Percentiles rank a stretch among this genome's conserved stretches.
These are phyloP conservation scores for Colletotrichum sp. DNA, from an alignment of 2,329 filamentous ascomycete species.

Conservation along the genomic window DNA sequence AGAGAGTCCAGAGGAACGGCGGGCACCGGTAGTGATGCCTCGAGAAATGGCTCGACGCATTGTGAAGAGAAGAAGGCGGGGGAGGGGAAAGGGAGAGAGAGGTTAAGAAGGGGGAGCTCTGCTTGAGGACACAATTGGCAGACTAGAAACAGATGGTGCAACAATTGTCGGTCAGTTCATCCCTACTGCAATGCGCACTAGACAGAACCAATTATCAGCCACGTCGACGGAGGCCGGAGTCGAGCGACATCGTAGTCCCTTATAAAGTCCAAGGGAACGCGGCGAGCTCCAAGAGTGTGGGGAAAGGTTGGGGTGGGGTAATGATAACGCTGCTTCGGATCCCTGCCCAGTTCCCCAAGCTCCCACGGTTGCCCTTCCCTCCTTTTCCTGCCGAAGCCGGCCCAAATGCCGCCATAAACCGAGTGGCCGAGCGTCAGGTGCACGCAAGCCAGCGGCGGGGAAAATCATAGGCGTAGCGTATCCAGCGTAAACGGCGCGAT, in stretches of 20 bases:
- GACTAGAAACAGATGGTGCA: slow-evolving; percentile 5
- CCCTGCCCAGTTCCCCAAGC: slow-evolving; percentile 3
- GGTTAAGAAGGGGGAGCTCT: neutral
- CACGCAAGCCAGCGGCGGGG: neutral
- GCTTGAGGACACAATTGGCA: neutral
- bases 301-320: slow-evolving; percentile 20
- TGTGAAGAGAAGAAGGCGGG: slow-evolving; percentile 22
- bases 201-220: slow-evolving; percentile 15
- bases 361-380: neutral
- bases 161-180: neutral
- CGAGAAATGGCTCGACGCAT: slow-evolving; percentile 55
- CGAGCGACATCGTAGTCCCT: slow-evolving; percentile 18
- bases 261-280: slow-evolving; percentile 17
- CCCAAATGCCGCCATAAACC: slow-evolving; percentile 23
- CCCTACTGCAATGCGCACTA: neutral
- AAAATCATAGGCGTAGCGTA: slow-evolving; percentile 3
- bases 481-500: slow-evolving; percentile 16
- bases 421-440: slow-evolving; percentile 5
- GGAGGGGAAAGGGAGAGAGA: neutral
- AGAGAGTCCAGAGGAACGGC: slow-evolving; percentile 34
- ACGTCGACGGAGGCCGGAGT: slow-evolving; percentile 3
- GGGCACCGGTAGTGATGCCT: slow-evolving; percentile 38
- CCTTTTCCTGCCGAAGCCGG: slow-evolving; percentile 5
- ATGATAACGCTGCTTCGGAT: neutral
- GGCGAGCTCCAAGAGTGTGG: slow-evolving; percentile 19